Evolutionary conservation across 2,329 filamentous ascomycete genomes (phyloP), one percentile per base, ranked within the genome.

Genomic region (Escovopsis sp.): DNA sequence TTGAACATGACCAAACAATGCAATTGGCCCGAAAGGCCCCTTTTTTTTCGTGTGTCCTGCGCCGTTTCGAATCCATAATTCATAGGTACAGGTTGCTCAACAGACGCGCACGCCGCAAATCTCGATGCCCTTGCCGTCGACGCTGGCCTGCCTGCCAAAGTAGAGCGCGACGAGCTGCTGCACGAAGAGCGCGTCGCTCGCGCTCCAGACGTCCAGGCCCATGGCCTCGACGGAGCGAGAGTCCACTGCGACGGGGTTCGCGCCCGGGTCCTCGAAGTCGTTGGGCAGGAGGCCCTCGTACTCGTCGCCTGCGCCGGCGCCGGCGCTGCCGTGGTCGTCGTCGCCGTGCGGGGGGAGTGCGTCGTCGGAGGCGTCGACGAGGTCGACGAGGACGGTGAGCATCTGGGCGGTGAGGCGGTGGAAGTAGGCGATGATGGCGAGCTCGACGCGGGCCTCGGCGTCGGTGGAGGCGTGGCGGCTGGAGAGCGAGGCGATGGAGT

Each of bases 151-250:
- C 13, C 79, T 65, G 27, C 67, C 74, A 60, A 85, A 87, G 61
- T 84, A 89, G 48, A 73, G 61, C 47, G 59, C 67, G 36, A 74
- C 64, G 39, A 83, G 64, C 42, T 79, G 76, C 47, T 64, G 64
- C 13, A 85, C 71, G 53, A 88, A 89, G 3, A 65, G 65, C n/a
- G 72, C 74, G 55, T 89, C 84, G 13, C 66, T 66, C 29, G 71
- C 66, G 54, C 81, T 87, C 83, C 84, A 91, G 1, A 79, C 68
- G 51, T 91, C 84, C 15, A 91, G 68, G 0, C 84, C 84, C 76
- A 89, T 81, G 37, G 70, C 66, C 44, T 75, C 71, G 39, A 89
- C 57, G 42, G 82, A 76, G 24, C 78, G 76, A 48, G 72, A 75
- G 47, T 71, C 72, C 16, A 89, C 63, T 11, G 68, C 65, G 39